Evolutionary conservation across 208 protist genomes (phyloP).

Genomic region (Leptomonas seymouri): DNA sequence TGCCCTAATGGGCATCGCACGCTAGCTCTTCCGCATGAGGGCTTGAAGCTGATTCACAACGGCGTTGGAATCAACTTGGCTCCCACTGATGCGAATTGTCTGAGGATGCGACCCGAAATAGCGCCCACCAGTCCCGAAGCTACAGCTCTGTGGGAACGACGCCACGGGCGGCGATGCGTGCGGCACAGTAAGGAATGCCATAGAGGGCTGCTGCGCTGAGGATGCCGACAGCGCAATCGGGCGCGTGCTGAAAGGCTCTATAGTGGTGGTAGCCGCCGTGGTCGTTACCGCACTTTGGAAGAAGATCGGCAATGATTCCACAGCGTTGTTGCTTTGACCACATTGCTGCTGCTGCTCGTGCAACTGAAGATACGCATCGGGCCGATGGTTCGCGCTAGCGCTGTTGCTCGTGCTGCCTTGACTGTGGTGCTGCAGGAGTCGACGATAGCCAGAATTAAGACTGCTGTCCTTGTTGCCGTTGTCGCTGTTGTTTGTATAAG

Average conservation of each 20-base stretch:
- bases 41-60: constrained; percentile 36
- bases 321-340: not conserved
- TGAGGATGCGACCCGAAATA: constrained; percentile 7
- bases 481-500: not conserved
- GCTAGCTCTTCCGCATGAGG: constrained; percentile 16
- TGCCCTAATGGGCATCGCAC: not conserved
- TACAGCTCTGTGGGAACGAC: not conserved
- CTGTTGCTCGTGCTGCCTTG: not conserved
- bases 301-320: constrained; percentile 2
- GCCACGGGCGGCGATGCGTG: not conserved
- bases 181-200: not conserved
- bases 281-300: constrained; percentile 16
- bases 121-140: not conserved
- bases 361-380: not conserved
- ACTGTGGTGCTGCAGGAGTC: constrained; percentile 12
- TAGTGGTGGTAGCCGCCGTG: constrained; percentile 2
- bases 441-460: constrained; percentile 16
- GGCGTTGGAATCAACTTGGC: constrained; percentile 24
- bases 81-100: constrained; percentile 25
- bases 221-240: constrained; percentile 5
- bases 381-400: not conserved
- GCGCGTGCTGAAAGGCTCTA: constrained; percentile 35
- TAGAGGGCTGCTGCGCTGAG: not conserved
- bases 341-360: not conserved
- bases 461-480: not conserved